Evolutionary conservation across 345 rosid genomes (phyloP), one percentile per base, ranked within the genome.

Genomic region (Populus alba): DNA sequence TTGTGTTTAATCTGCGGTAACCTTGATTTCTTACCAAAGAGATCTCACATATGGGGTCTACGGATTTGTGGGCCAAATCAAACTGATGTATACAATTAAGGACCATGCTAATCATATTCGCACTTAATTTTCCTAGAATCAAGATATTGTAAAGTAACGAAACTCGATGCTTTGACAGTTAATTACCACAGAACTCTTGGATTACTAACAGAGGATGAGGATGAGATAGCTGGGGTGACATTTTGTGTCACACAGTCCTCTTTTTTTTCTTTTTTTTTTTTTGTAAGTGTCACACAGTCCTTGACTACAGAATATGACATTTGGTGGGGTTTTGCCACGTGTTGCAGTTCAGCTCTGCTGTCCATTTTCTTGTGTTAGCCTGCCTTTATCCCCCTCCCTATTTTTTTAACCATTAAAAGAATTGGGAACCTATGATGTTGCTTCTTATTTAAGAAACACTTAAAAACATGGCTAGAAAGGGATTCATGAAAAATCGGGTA

Each of bases 11-110:
- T 85, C 80, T 82, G 85, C 75, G 75, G 80, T 81, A 82, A 65
- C 83, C 72, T 81, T 82, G 91, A 89, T 92, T 88, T 83, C 88
- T 88, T 76, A 88, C 90, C 87, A 65, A 85, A 86, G 85, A 85
- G 86, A 87, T 86, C 78, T 85, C 79, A 7, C 65, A 70, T 74
- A 61, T 80, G 70, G 88, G 88, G 63, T 70, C 86, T 78, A 76
- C 65, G 81, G 16, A 75, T 38, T 20, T 20, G 86, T 85, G 86
- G 86, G 88, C 88, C 87, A 80, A 68, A 89, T 86, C 89, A 84
- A 80, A 61, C 81, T 86, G 93, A 91, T 90, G 93, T 82, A 63
- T 77, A 84, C 90, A 80, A 83, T 77, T 75, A 72, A 72, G 77
- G 76, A 83, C 76, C 74, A 79, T 77, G 78, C 51, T 89, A 88